Percentiles rank a stretch among this genome's conserved stretches.
These are phyloP conservation scores for Cokeromyces recurvatus DNA, from an alignment of 371 early-diverging fungal species.

Conservation along the genomic window DNA sequence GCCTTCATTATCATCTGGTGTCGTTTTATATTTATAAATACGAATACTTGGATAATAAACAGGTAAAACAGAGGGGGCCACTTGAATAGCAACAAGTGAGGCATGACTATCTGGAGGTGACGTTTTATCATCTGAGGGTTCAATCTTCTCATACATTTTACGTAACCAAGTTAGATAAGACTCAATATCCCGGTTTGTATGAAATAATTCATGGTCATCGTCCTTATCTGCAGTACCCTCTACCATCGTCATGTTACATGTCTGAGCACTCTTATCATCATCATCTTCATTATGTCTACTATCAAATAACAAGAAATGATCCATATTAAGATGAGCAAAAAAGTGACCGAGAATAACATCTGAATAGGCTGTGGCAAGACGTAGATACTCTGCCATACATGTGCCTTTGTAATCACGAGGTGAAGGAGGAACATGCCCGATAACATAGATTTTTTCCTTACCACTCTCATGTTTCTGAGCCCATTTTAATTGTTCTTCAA, in stretches of 20 bases:
- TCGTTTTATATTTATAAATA: conserved; percentile 54
- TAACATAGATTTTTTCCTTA: conserved; percentile 51
- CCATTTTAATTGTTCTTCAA: conserved; percentile 49
- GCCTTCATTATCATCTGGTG: conserved; percentile 10
- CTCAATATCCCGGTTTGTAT: conserved; percentile 20
- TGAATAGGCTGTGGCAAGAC: conserved; percentile 51
- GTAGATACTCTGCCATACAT: conserved; percentile 59
- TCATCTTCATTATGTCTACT: neutral
- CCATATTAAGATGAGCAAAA: conserved; percentile 82
- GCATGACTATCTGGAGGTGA: conserved; percentile 3
- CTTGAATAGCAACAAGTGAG: conserved; percentile 51
- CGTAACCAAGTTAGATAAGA: conserved; percentile 32
- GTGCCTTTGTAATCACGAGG: conserved; percentile 57
- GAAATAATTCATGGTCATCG: conserved; percentile 9
- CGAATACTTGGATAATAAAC: conserved; percentile 71
- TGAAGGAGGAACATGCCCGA: conserved; percentile 77
- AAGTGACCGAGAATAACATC: conserved; percentile 70
- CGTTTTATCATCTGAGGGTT: conserved; percentile 8
- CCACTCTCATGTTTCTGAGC: no score
- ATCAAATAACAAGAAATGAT: conserved; percentile 63
- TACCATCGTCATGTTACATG: conserved; percentile 1
- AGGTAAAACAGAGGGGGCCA: conserved; percentile 72
- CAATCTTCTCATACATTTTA: conserved; percentile 25
- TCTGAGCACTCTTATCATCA: neutral
- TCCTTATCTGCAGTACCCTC: neutral